Evolutionary conservation across 352 stramenopile genomes (phyloP).

Genomic region (Pythium biforme): DNA sequence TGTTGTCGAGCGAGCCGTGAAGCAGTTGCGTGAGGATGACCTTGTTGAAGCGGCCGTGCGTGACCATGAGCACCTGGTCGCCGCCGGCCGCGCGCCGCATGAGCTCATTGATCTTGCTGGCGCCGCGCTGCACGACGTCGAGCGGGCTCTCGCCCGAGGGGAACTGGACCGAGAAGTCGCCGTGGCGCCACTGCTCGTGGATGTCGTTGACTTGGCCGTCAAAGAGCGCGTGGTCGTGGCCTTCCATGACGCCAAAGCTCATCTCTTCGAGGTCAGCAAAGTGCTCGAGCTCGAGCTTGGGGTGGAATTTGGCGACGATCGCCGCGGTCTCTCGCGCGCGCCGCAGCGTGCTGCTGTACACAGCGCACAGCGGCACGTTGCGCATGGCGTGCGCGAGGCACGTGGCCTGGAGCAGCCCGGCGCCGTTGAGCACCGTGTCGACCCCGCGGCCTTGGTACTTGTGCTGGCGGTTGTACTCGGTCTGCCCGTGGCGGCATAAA

Average conservation of each 20-base stretch:
- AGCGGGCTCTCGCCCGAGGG: conserved; percentile 65
- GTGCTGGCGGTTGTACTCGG: conserved; percentile 68
- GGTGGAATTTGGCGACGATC: conserved; percentile 51
- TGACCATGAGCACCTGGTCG: conserved; percentile 75
- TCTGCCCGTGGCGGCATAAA: conserved; percentile 79
- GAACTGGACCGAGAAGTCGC: conserved; percentile 52
- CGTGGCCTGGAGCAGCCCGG: conserved; percentile 54
- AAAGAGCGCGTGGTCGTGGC: conserved; percentile 49
- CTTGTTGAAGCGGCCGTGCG: conserved; percentile 86
- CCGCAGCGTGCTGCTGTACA: conserved; percentile 67
- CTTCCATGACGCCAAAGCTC: conserved; percentile 79
- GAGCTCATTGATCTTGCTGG: conserved; percentile 59
- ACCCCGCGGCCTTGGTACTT: conserved; percentile 81
- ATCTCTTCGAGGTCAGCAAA: conserved; percentile 80
- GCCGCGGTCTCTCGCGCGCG: conserved; percentile 54
- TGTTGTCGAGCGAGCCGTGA: conserved; percentile 50
- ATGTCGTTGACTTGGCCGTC: conserved; percentile 58
- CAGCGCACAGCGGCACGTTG: conserved; percentile 58
- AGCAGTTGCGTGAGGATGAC: conserved; percentile 73
- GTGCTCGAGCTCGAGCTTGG: conserved; percentile 51
- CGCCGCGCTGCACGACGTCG: conserved; percentile 67
- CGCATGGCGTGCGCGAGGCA: conserved; percentile 62
- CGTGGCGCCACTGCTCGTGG: conserved; percentile 58
- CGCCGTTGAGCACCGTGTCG: conserved; percentile 67
- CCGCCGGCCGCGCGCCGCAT: conserved; percentile 33